Evolutionary conservation across 73 alveolate genomes (phyloP), one percentile per base, ranked within the genome.

Genomic region (Halteria grandinella): DNA sequence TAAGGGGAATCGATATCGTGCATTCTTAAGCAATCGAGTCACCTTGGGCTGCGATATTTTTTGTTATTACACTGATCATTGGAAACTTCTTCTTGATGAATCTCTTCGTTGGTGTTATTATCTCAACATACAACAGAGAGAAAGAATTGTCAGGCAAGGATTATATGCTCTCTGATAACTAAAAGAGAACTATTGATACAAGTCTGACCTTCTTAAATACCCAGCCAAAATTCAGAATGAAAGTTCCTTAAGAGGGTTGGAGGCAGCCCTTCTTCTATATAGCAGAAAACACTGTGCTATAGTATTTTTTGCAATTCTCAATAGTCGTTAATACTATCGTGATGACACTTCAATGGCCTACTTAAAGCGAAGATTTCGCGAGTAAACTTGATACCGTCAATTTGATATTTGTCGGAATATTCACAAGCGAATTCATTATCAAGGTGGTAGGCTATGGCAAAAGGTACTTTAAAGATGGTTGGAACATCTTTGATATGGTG

Each of bases 401-500:
- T 31, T 57, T 25, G 14, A 21, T 58, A 5, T 75, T 75, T 58
- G 63, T 78, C 12, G 10, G 33, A 1, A 44, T 75, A 5, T 75
- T 75, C 49, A 44, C 77, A 2, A 0, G 55, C n/a, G 87, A 75
- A 23, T 85, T 69, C 25, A 4, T 70, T 45, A 25, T 86, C 10
- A 57, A 54, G 33, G 10, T 64, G 64, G 36, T 50, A 25, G 80
- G 87, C 45, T 75, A 70, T 7, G 88, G 85, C 6, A 54, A 12
- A 12, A 48, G 49, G 51, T 89, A 89, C 60, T 89, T 89, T 41
- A 43, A 74, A 11, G 74, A 75, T 1, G 75, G 75, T 24, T 89
- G 96, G 96, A 89, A 89, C 69, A 59, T 62, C 15, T 89, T 89
- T 54, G 96, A 89, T 60, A 84, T 89, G 21, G 48, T 88, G 41